Evolutionary conservation across 164 flowering plant species (phyloP).

Genomic region (Pachysandra terminalis): DNA sequence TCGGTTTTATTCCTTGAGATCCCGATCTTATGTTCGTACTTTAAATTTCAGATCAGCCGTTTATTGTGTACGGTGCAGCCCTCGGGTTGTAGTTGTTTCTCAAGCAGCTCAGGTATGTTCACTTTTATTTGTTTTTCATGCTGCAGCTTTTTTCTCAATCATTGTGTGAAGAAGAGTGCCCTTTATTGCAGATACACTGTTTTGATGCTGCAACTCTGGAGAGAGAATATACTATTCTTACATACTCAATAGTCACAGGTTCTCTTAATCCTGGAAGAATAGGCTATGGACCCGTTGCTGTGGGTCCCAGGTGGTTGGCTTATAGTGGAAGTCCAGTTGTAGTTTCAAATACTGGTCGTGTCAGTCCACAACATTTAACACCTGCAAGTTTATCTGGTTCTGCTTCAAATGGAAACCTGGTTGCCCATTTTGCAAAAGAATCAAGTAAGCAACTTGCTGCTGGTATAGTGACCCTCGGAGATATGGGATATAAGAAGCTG

Average conservation of each 20-base stretch:
- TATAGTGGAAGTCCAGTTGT: slow-evolving; percentile 66
- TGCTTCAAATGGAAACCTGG: slow-evolving; percentile 57
- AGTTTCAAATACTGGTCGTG: slow-evolving; percentile 42
- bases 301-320: slow-evolving; percentile 86
- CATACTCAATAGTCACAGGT: slow-evolving; percentile 49
- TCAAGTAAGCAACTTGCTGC: slow-evolving; percentile 88
- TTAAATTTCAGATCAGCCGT: slow-evolving; percentile 67
- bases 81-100: slow-evolving; percentile 64
- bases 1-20: slow-evolving; percentile 64
- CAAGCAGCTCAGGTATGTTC: slow-evolving; percentile 77
- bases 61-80: slow-evolving; percentile 71
- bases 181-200: slow-evolving; percentile 66
- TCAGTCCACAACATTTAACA: slow-evolving; percentile 59
- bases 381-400: slow-evolving; percentile 40
- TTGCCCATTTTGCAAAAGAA: slow-evolving; percentile 76
- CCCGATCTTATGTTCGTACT: slow-evolving; percentile 63
- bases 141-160: neutral
- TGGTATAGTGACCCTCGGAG: slow-evolving; percentile 76
- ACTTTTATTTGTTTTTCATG: neutral
- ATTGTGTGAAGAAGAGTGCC: neutral
- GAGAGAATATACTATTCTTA: slow-evolving; percentile 63
- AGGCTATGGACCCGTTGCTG: slow-evolving; percentile 79
- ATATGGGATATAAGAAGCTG: slow-evolving; percentile 67
- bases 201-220: slow-evolving; percentile 68
- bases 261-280: slow-evolving; percentile 43